Evolutionary conservation across 306 rosid genomes (phyloP), one percentile per base, ranked within the genome.

Genomic region (Fragaria vesca): DNA sequence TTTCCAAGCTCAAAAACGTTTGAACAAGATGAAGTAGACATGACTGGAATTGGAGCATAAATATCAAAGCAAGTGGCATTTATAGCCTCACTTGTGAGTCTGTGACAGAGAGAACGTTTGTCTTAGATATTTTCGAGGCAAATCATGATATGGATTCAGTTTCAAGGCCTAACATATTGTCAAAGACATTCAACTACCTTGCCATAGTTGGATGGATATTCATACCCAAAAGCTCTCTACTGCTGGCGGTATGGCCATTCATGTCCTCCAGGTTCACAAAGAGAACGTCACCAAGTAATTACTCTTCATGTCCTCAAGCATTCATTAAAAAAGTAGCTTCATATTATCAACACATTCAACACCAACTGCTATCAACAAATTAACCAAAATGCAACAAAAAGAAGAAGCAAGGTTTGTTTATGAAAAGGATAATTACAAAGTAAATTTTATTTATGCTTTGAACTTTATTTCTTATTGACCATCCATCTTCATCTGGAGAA

Each of bases 181-280:
- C 7, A 38, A 5, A 5, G 42, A 38, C 40, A 36, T 36, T 36
- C 5, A 36, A 36, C 40, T 36, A 40, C 45, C 9, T 42, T 42
- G 45, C 45, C 10, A 42, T 42, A 42, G 10, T 42, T 6, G 45
- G 45, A 42, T 42, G 45, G 45, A 42, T 42, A 42, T 42, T 42
- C 45, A 42, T 8, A 42, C 45, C 45, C 45, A 38, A 32, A 96
- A 96, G 85, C 99, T 96, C 69, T 96, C 99, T 20, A 96, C 99
- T n/a, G 99, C 99, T 9, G 93, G 99, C 7, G 99, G 99, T 71
- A 96, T 96, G 99, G 88, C 96, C 87, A 96, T 96, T 72, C 99
- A 96, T 52, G 98, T 96, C 51, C 98, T 96, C 30, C 99, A 96
- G 89, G 99, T 96, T 61, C 99, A 96, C 90, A 96, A 93, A 74